Conservation (phyloP, 1,284 basidiomycete genomes). For the Cystobasidium slooffiae region DNA sequence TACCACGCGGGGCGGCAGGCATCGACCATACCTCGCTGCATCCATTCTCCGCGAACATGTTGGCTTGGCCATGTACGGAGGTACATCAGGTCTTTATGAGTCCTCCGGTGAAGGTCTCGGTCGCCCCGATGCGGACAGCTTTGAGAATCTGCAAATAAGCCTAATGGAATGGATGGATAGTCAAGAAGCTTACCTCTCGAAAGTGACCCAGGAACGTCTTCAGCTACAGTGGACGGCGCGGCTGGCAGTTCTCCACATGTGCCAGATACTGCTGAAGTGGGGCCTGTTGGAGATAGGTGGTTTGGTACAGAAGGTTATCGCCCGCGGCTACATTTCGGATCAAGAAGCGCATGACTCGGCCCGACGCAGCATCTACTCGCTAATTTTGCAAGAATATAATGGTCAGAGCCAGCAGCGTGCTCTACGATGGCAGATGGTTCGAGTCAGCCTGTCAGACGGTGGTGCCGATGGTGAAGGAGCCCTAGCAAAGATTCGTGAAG, state of each 20-base stretch:
- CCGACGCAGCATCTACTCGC: background rate
- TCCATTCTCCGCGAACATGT: background rate
- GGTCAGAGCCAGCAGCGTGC: background rate
- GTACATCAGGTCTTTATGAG: background rate
- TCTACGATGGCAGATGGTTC: conserved; percentile 12
- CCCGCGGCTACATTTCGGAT: background rate
- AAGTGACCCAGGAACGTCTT: background rate
- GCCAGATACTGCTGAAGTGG: background rate
- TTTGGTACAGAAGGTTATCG: conserved; percentile 20
- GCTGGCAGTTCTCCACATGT: background rate
- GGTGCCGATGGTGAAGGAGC: background rate
- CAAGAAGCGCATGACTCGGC: background rate
- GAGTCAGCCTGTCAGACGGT: background rate
- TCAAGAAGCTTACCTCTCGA: background rate
- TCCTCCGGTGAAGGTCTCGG: background rate
- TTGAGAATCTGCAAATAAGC: background rate
- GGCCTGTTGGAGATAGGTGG: conserved; percentile 13
- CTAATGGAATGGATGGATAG: conserved; percentile 22
- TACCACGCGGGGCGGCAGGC: background rate
- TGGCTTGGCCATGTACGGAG: background rate
- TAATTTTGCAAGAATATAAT: background rate
- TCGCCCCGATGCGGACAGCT: background rate
- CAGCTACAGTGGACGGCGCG: conserved; percentile 2
- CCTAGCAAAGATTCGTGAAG: background rate
- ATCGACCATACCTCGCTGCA: conserved; percentile 10